These are phyloP conservation scores for Rhodosporidiobolus odoratus DNA, from an alignment of 768 basidiomycete species.

Conservation along the genomic window DNA sequence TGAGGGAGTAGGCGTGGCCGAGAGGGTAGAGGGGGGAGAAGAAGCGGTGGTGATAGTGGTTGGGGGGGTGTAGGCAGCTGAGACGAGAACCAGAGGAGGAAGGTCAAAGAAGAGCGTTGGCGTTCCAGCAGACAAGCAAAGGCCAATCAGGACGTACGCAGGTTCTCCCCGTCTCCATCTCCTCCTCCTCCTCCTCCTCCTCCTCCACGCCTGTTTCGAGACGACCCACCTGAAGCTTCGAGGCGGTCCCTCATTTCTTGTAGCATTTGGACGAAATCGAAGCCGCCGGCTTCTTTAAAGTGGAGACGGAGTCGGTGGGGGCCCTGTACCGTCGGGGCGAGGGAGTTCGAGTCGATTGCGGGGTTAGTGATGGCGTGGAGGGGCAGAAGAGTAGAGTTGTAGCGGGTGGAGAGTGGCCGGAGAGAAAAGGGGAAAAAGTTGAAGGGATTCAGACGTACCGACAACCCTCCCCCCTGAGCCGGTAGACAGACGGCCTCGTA, in stretches of 20 bases:
- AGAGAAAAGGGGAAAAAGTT: not conserved
- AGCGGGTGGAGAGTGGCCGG: not conserved
- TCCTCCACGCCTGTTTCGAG: too few species aligned
- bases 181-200: too few species aligned
- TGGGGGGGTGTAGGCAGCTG: slow-evolving; percentile 1
- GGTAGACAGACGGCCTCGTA: slow-evolving; percentile 16
- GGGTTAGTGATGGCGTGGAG: too few species aligned
- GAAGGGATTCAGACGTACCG: not conserved
- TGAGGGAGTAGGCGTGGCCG: not conserved
- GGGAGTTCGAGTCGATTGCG: too few species aligned
- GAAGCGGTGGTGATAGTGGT: not conserved
- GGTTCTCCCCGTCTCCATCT: not conserved
- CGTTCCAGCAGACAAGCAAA: not conserved
- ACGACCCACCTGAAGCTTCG: not conserved
- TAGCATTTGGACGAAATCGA: slow-evolving; percentile 31
- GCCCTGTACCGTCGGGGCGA: not conserved
- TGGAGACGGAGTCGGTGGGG: slow-evolving; percentile 22
- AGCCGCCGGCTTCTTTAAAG: slow-evolving; percentile 36
- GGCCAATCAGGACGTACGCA: slow-evolving; percentile 4
- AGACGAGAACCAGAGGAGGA: not conserved
- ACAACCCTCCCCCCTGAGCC: slow-evolving; percentile 1
- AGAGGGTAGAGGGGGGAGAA: not conserved
- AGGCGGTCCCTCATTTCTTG: slow-evolving; percentile 29
- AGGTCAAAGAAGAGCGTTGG: not conserved
- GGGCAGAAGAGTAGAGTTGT: too few species aligned